Conservation (phyloP, 305 asterid species). For the Fraxinus angustifolia region DNA sequence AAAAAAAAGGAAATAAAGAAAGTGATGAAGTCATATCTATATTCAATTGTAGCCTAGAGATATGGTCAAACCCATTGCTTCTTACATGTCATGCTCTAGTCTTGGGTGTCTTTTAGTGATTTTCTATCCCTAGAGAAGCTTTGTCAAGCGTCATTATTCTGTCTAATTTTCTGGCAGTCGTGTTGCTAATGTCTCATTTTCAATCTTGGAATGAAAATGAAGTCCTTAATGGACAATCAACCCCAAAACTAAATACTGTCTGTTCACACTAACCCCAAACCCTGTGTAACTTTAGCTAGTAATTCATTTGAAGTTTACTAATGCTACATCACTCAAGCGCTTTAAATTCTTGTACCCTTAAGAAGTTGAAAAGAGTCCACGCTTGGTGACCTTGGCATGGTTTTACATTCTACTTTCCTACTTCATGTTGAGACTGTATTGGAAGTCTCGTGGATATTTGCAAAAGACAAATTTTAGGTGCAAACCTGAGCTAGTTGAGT, state of each 20-base stretch:
- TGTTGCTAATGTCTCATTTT: constrained; percentile 9
- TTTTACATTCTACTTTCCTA: constrained; percentile 11
- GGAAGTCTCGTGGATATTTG: constrained; percentile 4
- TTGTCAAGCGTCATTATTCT: constrained; percentile 7
- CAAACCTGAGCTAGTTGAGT: not conserved
- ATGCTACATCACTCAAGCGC: not conserved
- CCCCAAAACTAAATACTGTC: not conserved
- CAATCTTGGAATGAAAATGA: constrained; percentile 16
- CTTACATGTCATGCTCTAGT: not conserved
- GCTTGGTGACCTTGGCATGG: not conserved
- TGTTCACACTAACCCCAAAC: not conserved
- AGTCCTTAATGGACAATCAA: not conserved
- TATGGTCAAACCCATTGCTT: not conserved
- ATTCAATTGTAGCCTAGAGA: not conserved
- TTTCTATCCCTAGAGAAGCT: not conserved
- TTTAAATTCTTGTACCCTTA: not conserved
- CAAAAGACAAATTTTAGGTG: constrained; percentile 1
- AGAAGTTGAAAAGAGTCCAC: not conserved
- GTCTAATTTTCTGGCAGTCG: not conserved
- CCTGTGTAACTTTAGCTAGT: not conserved
- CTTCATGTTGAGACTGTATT: constrained; percentile 8
- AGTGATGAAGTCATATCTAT: not conserved
- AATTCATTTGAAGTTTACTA: not conserved
- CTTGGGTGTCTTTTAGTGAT: not conserved
- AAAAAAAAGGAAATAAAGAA: not conserved